phyloP scores from a whole-genome alignment of 768 basidiomycete species.

The Trametes cingulata region DNA sequence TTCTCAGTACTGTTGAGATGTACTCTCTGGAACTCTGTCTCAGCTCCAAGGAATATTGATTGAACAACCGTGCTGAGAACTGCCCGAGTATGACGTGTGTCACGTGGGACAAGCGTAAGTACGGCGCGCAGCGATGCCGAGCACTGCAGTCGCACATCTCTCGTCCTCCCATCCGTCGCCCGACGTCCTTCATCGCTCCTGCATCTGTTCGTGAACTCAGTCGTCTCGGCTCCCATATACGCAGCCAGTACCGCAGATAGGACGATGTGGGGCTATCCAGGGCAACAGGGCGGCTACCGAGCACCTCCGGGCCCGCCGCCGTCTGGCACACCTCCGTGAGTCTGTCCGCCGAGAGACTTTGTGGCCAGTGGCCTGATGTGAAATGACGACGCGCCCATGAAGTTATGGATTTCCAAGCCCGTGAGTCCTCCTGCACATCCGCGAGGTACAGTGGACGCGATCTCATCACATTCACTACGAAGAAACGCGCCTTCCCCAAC shows the following conservation, averaged over 20 bases:
- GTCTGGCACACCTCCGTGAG: constrained; percentile 15
- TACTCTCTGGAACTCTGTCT: too few relatives aligned
- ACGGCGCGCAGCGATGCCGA: constrained; percentile 6
- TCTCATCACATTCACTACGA: background rate
- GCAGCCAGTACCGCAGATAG: background rate
- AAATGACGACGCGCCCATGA: background rate
- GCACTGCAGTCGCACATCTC: background rate
- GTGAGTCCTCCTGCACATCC: background rate
- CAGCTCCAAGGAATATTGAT: too few relatives aligned
- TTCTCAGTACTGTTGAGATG: too few relatives aligned
- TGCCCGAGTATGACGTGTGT: background rate
- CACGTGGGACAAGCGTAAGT: too few relatives aligned
- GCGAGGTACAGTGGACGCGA: too few relatives aligned
- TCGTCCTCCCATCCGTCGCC: too few relatives aligned
- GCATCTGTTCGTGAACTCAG: background rate
- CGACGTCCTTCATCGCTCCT: background rate
- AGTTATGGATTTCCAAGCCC: constrained; percentile 17
- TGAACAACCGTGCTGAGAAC: too few relatives aligned
- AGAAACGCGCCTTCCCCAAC: constrained; percentile 14
- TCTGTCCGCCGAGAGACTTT: background rate
- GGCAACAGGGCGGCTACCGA: constrained; percentile 18
- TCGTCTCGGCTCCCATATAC: background rate
- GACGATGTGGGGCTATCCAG: constrained; percentile 24
- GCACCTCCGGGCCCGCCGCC: constrained; percentile 20
- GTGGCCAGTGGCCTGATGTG: background rate